A percentile compares a stretch with the other conserved stretches of the same genome.
These are phyloP conservation scores for Chiua sp. DNA, from an alignment of 1,284 basidiomycete genomes.

Conservation along the genomic window DNA sequence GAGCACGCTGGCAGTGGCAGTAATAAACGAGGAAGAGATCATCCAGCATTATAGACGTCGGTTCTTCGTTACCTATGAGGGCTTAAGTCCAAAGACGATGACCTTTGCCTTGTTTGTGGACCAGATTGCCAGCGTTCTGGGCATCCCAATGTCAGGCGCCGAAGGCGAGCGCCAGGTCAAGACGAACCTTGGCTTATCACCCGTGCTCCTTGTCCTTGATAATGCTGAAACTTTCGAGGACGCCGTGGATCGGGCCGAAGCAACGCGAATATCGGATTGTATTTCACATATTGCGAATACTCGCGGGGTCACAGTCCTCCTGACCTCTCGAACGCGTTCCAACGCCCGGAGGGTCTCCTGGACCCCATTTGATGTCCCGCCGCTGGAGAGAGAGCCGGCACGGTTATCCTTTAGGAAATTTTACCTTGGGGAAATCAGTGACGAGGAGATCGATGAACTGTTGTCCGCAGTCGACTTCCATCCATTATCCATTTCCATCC, in stretches of 20 bases:
- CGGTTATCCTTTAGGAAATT: no score
- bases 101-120: background rate
- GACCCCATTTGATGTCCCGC: background rate
- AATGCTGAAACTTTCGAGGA: no score
- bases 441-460: no score
- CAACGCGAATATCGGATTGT: no score
- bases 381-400: background rate
- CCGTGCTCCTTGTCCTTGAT: background rate
- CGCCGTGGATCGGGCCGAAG: no score
- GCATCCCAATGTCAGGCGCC: background rate
- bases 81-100: background rate
- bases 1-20: background rate
- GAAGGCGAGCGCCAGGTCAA: background rate
- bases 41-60: background rate
- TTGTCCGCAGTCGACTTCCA: no score
- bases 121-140: background rate
- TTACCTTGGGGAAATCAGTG: no score
- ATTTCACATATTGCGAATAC: background rate
- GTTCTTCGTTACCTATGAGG: background rate
- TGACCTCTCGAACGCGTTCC: background rate
- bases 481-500: background rate
- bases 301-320: background rate
- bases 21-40: background rate
- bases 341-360: background rate
- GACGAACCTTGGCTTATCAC: background rate